Base-by-base conservation (phyloP, 192 early-diverging fungal species). In the Pecoramyces ruminantium region DNA sequence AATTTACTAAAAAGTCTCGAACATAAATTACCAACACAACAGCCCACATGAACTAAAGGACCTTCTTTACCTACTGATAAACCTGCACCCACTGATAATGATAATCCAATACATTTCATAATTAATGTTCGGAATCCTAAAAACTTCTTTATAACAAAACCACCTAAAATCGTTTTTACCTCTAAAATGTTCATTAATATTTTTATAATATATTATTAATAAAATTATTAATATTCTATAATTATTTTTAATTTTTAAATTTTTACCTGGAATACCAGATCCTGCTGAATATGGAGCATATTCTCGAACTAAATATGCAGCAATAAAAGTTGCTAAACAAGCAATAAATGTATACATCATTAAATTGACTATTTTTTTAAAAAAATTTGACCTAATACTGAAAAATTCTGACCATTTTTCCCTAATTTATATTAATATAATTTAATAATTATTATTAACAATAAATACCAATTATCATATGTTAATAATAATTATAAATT, bases 11-110 rank as follows among this genome's bases (percentile, higher is more conserved):
- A 98, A 16, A 97, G 87, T 25, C 94, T 87, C 6, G 93, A 92
- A 38, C 93, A 87, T 27, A 96, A 91, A 85, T 96, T 96, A 30
- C 95, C 96, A 30, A 96, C 89, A 80, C 94, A 96, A 80, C 94
- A 94, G 1, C 94, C 93, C 11, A 98, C 90, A 84, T 97, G 96
- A 11, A 98, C 92, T 86, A 98, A 93, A 1, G 97, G 97, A 0
- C 96, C 97, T 84, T 98, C 96, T 84, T 95, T 95, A 21, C 81
- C 81, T 0, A 81, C 77, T 13, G 28, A 29, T 18, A 81, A 30
- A 29, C 81, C 81, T 30, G 81, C 78, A 21, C 42, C 81, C 8
- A 81, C 51, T 17, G 81, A 77, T 18, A 81, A 28, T 8, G 81
- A 79, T 79, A 81, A 30, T 21, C 42, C 81, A 18, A 79, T 79